phyloP scores from a whole-genome alignment of 208 protist genomes.

The Leishmania gerbilli region DNA sequence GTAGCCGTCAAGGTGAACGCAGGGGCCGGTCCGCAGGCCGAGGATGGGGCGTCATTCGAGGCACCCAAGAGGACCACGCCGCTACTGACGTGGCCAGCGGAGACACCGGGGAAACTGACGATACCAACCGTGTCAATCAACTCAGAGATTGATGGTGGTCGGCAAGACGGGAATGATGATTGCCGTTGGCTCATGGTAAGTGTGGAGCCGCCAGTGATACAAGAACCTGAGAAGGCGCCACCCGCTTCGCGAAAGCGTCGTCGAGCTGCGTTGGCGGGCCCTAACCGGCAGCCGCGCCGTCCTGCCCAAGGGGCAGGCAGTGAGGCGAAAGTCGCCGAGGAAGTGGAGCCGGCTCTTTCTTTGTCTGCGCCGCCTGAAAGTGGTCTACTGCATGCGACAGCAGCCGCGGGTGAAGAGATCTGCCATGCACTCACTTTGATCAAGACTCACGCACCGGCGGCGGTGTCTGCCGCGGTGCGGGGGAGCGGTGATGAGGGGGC shows the following conservation, averaged over 20 bases:
- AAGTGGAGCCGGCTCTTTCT: neutral
- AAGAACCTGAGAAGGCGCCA: neutral
- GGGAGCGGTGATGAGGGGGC: neutral
- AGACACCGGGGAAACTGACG: neutral
- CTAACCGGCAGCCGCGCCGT: neutral
- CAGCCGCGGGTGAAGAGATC: neutral
- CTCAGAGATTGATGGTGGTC: neutral
- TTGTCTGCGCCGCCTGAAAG: neutral
- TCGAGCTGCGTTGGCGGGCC: neutral
- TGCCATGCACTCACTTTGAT: neutral
- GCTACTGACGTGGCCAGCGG: neutral
- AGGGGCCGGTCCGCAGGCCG: neutral
- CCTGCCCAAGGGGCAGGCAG: neutral
- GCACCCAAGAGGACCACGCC: neutral
- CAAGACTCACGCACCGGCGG: neutral
- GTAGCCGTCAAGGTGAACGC: neutral
- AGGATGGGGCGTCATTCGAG: neutral
- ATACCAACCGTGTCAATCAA: neutral
- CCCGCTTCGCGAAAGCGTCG: constrained; percentile 15
- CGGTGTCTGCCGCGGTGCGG: neutral
- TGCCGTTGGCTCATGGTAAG: no score
- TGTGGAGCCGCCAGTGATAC: neutral
- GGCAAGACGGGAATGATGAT: neutral
- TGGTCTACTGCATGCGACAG: neutral
- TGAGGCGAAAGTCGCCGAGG: neutral